phyloP scores from a whole-genome alignment of 2,329 filamentous ascomycete species.

The Berkeleyomyces rouxiae region DNA sequence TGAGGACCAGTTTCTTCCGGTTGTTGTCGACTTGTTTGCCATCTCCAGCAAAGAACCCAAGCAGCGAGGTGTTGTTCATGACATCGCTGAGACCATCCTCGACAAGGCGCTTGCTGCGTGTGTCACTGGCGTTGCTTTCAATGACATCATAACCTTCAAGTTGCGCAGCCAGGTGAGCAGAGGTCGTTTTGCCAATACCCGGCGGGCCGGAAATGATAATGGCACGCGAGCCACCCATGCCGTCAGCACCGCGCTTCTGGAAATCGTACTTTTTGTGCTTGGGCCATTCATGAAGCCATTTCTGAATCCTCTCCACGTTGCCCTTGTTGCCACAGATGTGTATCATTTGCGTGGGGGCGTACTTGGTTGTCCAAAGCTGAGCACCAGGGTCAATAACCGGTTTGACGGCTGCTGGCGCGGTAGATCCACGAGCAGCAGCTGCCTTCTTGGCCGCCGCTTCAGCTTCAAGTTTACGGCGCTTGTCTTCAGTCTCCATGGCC shows the following conservation, averaged over 20 bases:
- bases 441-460: constrained; percentile 32
- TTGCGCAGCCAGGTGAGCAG: constrained; percentile 84
- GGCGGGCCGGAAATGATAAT: constrained; percentile 91
- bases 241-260: constrained; percentile 67
- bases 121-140: constrained; percentile 91
- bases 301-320: constrained; percentile 75
- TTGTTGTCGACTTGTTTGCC: constrained; percentile 60
- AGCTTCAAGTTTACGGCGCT: constrained; percentile 34
- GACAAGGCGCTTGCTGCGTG: constrained; percentile 87
- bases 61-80: constrained; percentile 80
- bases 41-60: constrained; percentile 77
- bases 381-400: constrained; percentile 31
- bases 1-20: constrained; percentile 87
- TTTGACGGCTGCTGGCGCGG: constrained; percentile 26
- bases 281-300: constrained; percentile 71
- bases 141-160: constrained; percentile 85
- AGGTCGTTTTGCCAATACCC: constrained; percentile 93
- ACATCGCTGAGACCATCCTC: constrained; percentile 78
- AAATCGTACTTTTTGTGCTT: constrained; percentile 68
- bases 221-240: constrained; percentile 67
- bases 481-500: constrained; percentile 75
- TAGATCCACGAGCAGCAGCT: constrained; percentile 20
- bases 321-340: constrained; percentile 94
- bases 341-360: constrained; percentile 66
- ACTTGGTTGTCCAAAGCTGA: constrained; percentile 85